Percentiles rank a stretch among this genome's conserved stretches.
Conservation (phyloP, 768 basidiomycete genomes). For the Exsudoporus frostii region DNA sequence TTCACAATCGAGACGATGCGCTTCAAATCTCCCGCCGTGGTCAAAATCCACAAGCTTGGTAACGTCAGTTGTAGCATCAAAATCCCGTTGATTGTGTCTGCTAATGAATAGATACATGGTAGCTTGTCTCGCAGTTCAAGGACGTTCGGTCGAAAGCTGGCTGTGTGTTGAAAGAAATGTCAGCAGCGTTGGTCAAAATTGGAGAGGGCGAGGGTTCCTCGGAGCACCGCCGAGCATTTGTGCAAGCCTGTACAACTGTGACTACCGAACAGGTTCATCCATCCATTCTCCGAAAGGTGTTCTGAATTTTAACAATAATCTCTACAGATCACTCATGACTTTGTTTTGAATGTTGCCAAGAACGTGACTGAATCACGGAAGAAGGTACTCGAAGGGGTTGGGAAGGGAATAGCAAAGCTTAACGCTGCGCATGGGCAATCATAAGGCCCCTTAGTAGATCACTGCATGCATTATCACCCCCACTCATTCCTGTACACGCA, state of each 20-base stretch:
- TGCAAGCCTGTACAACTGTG: slow-evolving; percentile 48
- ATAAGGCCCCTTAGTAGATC: slow-evolving; percentile 7
- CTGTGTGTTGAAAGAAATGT: slow-evolving; percentile 55
- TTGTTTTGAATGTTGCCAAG: slow-evolving; percentile 57
- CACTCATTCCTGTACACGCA: slow-evolving; percentile 27
- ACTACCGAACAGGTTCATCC: slow-evolving; percentile 34
- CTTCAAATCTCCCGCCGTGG: slow-evolving; percentile 66
- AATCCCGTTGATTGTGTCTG: background rate
- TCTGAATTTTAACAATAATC: background rate
- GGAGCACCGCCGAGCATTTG: slow-evolving; percentile 51
- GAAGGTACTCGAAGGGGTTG: slow-evolving; percentile 67
- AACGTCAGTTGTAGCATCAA: slow-evolving; percentile 42
- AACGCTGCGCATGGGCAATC: slow-evolving; percentile 38
- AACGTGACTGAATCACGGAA: slow-evolving; percentile 66
- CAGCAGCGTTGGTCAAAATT: slow-evolving; percentile 45
- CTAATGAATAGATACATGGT: slow-evolving; percentile 4
- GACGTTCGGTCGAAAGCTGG: slow-evolving; percentile 52
- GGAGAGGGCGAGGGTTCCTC: slow-evolving; percentile 50
- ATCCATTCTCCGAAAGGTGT: background rate
- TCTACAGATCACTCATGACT: slow-evolving; percentile 60
- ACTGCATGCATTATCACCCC: slow-evolving; percentile 16
- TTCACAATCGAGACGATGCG: slow-evolving; percentile 67
- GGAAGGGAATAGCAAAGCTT: slow-evolving; percentile 63
- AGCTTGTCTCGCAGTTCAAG: slow-evolving; percentile 72
- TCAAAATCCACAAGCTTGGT: slow-evolving; percentile 73